A percentile compares a stretch with the other conserved stretches of the same genome.
phyloP scores from a whole-genome alignment of 805 yeast species.

The Allodekkera sacchari region DNA sequence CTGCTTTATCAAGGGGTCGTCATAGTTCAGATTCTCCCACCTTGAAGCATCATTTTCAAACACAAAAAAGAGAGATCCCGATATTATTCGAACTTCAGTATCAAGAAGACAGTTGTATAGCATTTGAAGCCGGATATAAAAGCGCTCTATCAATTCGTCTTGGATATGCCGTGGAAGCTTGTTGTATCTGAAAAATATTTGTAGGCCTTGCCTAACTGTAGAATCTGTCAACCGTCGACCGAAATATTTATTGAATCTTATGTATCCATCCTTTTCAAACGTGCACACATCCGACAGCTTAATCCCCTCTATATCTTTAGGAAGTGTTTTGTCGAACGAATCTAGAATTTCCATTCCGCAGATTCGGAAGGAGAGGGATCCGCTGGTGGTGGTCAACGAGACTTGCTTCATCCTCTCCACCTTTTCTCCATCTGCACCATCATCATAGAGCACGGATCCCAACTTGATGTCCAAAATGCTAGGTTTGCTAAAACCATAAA shows the following conservation, averaged over 20 bases:
- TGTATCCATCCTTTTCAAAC: slow-evolving; percentile 30
- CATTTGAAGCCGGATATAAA: slow-evolving; percentile 52
- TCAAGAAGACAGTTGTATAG: slow-evolving; percentile 57
- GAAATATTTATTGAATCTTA: slow-evolving; percentile 53
- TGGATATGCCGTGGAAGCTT: slow-evolving; percentile 24
- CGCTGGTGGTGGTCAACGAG: slow-evolving; percentile 69
- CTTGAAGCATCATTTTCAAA: slow-evolving; percentile 58
- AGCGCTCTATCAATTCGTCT: slow-evolving; percentile 33
- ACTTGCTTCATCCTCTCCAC: slow-evolving; percentile 53
- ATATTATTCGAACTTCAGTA: slow-evolving; percentile 55
- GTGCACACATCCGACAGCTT: slow-evolving; percentile 8
- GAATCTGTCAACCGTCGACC: slow-evolving; percentile 52
- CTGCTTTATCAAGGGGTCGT: slow-evolving; percentile 29
- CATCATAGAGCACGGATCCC: slow-evolving; percentile 67
- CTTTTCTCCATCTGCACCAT: slow-evolving; percentile 50
- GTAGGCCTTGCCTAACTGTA: slow-evolving; percentile 37
- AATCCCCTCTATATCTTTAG: slow-evolving; percentile 7
- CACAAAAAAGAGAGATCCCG: slow-evolving; percentile 66
- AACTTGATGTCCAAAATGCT: slow-evolving; percentile 77
- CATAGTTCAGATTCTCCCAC: slow-evolving; percentile 38
- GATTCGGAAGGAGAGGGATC: slow-evolving; percentile 63
- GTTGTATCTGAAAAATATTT: slow-evolving; percentile 34
- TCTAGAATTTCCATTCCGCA: slow-evolving; percentile 72
- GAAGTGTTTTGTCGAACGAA: slow-evolving; percentile 10
- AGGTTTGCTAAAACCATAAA: slow-evolving; percentile 56